Percentiles rank a stretch among this genome's conserved stretches.
Evolutionary conservation across 176 grass and related monocot genomes (phyloP).

Genomic region (Pontederia paniculata): DNA sequence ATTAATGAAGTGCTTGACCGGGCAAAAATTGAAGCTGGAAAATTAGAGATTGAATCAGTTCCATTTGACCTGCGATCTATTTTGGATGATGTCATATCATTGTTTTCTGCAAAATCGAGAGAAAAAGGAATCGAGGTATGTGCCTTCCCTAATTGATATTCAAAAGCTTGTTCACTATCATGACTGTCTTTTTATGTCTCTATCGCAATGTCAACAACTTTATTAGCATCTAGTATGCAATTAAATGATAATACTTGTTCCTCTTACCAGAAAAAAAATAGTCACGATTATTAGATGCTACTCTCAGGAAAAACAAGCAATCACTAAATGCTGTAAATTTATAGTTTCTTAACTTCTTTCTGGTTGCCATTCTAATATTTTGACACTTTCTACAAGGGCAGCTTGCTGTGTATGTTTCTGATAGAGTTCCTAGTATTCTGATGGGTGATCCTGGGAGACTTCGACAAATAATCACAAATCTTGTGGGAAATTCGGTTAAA

Average conservation of each 20-base stretch:
- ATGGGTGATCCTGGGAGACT: constrained; percentile 95
- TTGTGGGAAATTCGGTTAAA: constrained; percentile 94
- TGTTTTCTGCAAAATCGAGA: constrained; percentile 75
- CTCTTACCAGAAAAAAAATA: too few species aligned
- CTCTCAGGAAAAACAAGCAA: too few species aligned
- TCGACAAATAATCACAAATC: constrained; percentile 95
- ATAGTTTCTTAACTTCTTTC: neutral
- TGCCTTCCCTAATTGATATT: neutral
- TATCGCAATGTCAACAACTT: too few species aligned
- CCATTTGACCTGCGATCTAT: constrained; percentile 78
- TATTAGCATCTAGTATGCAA: too few species aligned
- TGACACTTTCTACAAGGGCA: constrained; percentile 25
- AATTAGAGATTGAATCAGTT: constrained; percentile 69
- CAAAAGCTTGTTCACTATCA: neutral
- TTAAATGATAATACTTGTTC: too few species aligned
- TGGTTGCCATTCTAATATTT: constrained; percentile 17
- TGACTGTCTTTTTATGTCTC: neutral
- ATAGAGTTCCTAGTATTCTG: constrained; percentile 79
- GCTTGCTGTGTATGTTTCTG: constrained; percentile 95
- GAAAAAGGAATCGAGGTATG: constrained; percentile 82
- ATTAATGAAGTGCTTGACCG: constrained; percentile 98
- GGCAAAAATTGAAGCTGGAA: constrained; percentile 91
- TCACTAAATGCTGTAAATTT: too few species aligned
- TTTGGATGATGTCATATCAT: constrained; percentile 75
- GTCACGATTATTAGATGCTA: too few species aligned